These are phyloP conservation scores for Lactarius sanguifluus DNA, from an alignment of 768 basidiomycete genomes.

Conservation along the genomic window DNA sequence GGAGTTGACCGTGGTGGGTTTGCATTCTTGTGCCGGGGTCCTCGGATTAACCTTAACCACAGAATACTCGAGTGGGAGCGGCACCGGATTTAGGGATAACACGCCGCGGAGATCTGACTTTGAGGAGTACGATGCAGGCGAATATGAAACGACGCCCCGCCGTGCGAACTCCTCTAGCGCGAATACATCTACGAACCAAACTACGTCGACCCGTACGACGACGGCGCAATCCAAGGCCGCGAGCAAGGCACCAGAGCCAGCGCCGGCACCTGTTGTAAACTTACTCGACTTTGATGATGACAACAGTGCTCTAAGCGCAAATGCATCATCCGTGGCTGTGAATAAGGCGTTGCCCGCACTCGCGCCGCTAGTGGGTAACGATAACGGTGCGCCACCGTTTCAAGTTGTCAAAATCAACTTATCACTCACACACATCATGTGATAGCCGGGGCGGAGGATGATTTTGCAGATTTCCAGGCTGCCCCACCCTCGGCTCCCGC, in stretches of 20 bases:
- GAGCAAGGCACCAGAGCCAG: slow-evolving; percentile 46
- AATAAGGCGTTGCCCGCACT: slow-evolving; percentile 60
- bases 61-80: slow-evolving; percentile 39
- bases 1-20: slow-evolving; percentile 40
- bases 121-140: slow-evolving; percentile 97
- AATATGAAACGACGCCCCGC: slow-evolving; percentile 65
- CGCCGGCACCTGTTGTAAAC: slow-evolving; percentile 48
- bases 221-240: slow-evolving; percentile 26
- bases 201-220: slow-evolving; percentile 35
- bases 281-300: slow-evolving; percentile 81
- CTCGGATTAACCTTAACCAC: background rate
- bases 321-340: slow-evolving; percentile 34
- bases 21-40: background rate
- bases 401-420: background rate
- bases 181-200: slow-evolving; percentile 36
- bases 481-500: slow-evolving; percentile 58
- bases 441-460: slow-evolving; percentile 56
- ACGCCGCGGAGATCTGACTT: slow-evolving; percentile 54
- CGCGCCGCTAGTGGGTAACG: slow-evolving; percentile 28
- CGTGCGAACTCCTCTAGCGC: slow-evolving; percentile 42
- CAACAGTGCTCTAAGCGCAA: slow-evolving; percentile 39
- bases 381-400: slow-evolving; percentile 30
- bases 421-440: background rate
- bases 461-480: slow-evolving; percentile 84
- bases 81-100: slow-evolving; percentile 61